Base-by-base conservation (phyloP, 2,329 filamentous ascomycete genomes). In the Didymella pomorum region DNA sequence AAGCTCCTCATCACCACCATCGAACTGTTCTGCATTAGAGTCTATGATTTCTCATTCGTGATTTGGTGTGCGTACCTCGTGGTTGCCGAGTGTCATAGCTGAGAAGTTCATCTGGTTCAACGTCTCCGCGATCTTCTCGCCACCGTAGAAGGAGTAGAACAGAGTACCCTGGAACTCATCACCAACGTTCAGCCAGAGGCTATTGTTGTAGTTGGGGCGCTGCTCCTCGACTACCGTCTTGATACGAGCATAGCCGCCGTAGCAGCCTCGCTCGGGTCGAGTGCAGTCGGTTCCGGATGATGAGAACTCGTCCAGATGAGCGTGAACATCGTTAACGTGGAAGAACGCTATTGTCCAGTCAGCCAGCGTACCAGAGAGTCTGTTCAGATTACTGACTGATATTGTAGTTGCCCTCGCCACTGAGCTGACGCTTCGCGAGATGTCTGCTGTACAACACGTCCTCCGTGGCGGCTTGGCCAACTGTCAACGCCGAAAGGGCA, bases 131-230 rank as follows among this genome's bases (percentile, higher is more conserved):
- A 89, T 89, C 80, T 89, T 89, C 77, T 88, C 86, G 23, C 86
- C 85, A 16, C 84, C 83, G 67, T 89, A 89, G 72, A 84, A 89
- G 4, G 82, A 83, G 76, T 88, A 89, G 78, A 88, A 89, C 8
- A 89, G 79, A 0, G 87, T 89, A 52, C 87, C 87, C 66, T 89
- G 85, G 70, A 89, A 89, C 70, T 89, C 87, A 65, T 89, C 87
- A n/a, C 87, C 87, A 2, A 84, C 85, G 55, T 89, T 88, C 44
- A 89, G 77, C 77, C 86, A 84, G 16, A 89, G 78, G 54, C 84
- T 86, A 69, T 88, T 84, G n/a, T 84, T 81, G 67, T 87, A 80
- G 28, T 80, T 79, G 5, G 83, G 81, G 28, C 86, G 82, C 25
- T 85, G 81, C 66, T 83, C 79, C 52, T 87, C 81, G 35, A 89